A percentile compares a stretch with the other conserved stretches of the same genome.
phyloP scores from a whole-genome alignment of 129 eudicot genomes.

The Ambrosia trifida region DNA sequence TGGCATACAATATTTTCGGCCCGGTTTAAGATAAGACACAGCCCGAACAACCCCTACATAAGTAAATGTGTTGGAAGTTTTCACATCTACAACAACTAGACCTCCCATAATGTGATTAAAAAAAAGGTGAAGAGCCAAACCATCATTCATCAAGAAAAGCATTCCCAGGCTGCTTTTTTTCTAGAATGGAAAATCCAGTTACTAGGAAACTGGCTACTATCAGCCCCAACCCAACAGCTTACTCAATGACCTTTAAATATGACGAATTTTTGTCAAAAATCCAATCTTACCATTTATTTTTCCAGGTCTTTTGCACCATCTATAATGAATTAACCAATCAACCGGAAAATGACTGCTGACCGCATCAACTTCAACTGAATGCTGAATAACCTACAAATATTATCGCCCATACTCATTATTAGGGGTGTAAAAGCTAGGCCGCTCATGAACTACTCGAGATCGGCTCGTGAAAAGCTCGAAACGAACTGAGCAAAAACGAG shows the following conservation, averaged over 20 bases:
- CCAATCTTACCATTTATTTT: slow-evolving; percentile 75
- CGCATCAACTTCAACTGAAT: slow-evolving; percentile 90
- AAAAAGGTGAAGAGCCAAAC: slow-evolving; percentile 59
- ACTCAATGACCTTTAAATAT: slow-evolving; percentile 73
- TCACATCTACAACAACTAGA: not conserved
- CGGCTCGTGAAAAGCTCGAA: too few species aligned
- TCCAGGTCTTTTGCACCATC: slow-evolving; percentile 98
- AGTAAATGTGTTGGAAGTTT: not conserved
- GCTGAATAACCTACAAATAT: slow-evolving; percentile 66
- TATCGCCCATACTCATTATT: slow-evolving; percentile 40
- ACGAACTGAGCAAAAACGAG: too few species aligned
- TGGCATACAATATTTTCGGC: not conserved
- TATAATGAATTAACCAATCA: slow-evolving; percentile 90
- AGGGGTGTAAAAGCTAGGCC: too few species aligned
- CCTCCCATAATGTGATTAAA: slow-evolving; percentile 1
- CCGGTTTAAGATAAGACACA: not conserved
- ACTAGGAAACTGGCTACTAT: slow-evolving; percentile 86
- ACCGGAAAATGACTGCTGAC: slow-evolving; percentile 65
- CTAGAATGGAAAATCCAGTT: slow-evolving; percentile 94
- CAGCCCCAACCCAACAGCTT: slow-evolving; percentile 97
- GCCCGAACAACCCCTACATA: not conserved
- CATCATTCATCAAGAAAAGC: slow-evolving; percentile 90
- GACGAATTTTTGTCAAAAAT: slow-evolving; percentile 38
- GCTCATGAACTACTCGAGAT: too few species aligned
- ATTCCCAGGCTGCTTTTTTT: slow-evolving; percentile 91